Base-by-base conservation (phyloP, 371 early-diverging fungal species). In the Scutellospora calospora region DNA sequence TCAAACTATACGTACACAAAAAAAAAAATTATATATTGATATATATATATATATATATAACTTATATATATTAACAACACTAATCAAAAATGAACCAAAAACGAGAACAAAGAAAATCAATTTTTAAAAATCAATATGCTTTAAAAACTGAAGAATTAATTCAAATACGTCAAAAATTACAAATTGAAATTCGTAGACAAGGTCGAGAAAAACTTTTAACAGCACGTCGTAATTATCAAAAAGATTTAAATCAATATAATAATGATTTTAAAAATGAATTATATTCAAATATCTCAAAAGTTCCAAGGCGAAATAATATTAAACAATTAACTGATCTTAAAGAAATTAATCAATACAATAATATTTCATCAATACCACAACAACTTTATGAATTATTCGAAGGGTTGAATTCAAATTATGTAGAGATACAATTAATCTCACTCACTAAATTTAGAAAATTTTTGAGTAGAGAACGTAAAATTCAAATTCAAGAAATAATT, bases 401-500 rank as follows among this genome's bases (percentile, higher is more conserved):
- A 45, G 90, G 88, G 45, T 89, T 98, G 22, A 90, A 92, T 85
- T 92, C 95, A 9, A 85, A 88, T 41, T 90, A 93, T 81, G 86
- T 93, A 1, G 96, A 97, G 52, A 92, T 87, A 52, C 97, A 97
- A 86, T 89, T 95, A 72, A 84, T 90, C 22, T 96, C 99, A 31
- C 96, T 96, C 25, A 94, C 95, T 16, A 92, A 93, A 80, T 99
- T 99, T 90, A 91, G 99, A 85, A 97, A 97, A 86, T 87, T 99
- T 12, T 93, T 99, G 45, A 97, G 98, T 54, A 98, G 98, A 86
- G 99, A 98, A 88, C 93, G 90, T 76, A 95, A 95, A 86, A 99
- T 99, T 57, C 99, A 99, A 52, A 99, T 99, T 84, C 95, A 97
- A 81, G 95, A 96, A 84, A 98, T 99, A 54, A 98, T 99, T 83